Evolutionary conservation across 75 land plant genomes (phyloP), one percentile per base, ranked within the genome.

Genomic region (Cunninghamia lanceolata): DNA sequence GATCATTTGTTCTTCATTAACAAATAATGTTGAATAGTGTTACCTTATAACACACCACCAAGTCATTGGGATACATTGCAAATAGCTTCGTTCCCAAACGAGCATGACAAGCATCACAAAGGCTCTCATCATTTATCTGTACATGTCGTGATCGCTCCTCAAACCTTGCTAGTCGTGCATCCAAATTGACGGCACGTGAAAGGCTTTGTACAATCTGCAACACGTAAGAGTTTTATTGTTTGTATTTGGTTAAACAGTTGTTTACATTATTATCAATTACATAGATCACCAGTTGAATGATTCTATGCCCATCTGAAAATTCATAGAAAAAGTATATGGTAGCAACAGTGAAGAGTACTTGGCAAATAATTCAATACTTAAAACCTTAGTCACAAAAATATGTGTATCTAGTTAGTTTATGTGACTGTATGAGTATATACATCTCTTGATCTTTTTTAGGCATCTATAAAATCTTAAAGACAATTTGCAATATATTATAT

Each of bases 41-140:
- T 30, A 96, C 99, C 99, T 96, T 98, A 89, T 97, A 98, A 86
- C 99, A 98, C 40, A 94, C 97, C 75, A 95, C 83, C 17, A 95
- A 91, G 83, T 95, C 97, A 88, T 98, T 94, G 36, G 99, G 99
- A 86, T 93, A 98, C 91, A 98, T 93, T 53, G 96, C 99, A 94
- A 98, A 97, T 13, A 97, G 89, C 86, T 97, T 98, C 14, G 99
- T 98, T 76, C 99, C 99, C 88, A 98, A 94, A 52, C 94, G 96
- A 38, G 99, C 87, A 78, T 90, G 93, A 89, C 99, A 98, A 88
- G 95, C 94, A 85, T 91, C 94, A 91, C 99, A 98, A 15, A 90
- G 45, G 56, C 92, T 97, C 82, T 98, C 96, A 63, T 92, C 96
- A 89, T 95, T 97, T 32, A 98, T 92, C 75, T 91, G 95, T 42